A percentile compares a stretch with the other conserved stretches of the same genome.
Evolutionary conservation across 805 yeast species (phyloP).

Genomic region (Teunomyces funiuensis): DNA sequence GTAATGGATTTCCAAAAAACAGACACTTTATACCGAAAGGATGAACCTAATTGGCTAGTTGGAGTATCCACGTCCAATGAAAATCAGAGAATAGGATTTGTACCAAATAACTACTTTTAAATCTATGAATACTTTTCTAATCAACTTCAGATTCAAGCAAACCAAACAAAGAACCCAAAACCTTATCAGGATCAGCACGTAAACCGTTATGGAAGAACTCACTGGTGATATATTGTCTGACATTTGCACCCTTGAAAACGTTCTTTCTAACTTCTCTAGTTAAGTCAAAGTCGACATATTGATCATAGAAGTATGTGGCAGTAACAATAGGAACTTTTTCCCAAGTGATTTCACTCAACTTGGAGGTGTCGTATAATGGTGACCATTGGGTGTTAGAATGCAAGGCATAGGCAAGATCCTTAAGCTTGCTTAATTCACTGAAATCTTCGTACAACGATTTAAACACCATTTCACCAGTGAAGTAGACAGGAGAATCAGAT

Average conservation of each 20-base stretch:
- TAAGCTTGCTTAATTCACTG: conserved; percentile 39
- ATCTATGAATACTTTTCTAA: conserved; percentile 14
- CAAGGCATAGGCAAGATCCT: conserved; percentile 39
- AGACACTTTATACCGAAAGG: conserved; percentile 18
- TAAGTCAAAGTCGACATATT: conserved; percentile 50
- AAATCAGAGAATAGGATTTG: conserved; percentile 33
- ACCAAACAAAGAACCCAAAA: conserved; percentile 40
- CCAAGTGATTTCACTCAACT: conserved; percentile 28
- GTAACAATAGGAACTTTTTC: conserved; percentile 48
- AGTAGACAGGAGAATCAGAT: conserved; percentile 26
- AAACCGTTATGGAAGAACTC: conserved; percentile 54
- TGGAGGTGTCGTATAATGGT: conserved; percentile 32
- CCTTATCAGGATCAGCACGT: conserved; percentile 38
- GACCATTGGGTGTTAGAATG: conserved; percentile 38
- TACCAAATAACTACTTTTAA: conserved; percentile 22
- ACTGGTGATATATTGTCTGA: conserved; percentile 44
- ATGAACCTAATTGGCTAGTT: conserved; percentile 32
- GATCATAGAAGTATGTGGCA: conserved; percentile 49
- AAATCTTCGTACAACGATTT: conserved; percentile 52
- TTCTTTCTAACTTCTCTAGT: conserved; percentile 35
- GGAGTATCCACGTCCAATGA: conserved; percentile 21
- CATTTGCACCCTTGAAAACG: conserved; percentile 32
- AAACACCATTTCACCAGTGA: conserved; percentile 59
- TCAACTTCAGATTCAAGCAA: conserved; percentile 42
- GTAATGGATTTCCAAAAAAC: conserved; percentile 30